Percentiles rank a stretch among this genome's conserved stretches.
Evolutionary conservation across 441 rosid species (phyloP).

Genomic region (Populus hybrid): DNA sequence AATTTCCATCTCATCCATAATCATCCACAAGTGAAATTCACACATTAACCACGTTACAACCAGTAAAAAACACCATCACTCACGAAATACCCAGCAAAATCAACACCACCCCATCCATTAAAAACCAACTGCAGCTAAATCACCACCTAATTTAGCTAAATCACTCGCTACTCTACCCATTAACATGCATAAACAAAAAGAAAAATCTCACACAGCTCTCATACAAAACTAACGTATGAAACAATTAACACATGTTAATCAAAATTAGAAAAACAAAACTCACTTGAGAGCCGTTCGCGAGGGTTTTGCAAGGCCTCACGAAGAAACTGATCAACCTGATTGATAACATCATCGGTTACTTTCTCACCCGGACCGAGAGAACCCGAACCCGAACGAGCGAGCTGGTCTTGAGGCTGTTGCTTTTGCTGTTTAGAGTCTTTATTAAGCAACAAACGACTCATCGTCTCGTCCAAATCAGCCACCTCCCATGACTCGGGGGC

Average conservation of each 20-base stretch:
- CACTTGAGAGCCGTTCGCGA: constrained; percentile 77
- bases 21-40: no score
- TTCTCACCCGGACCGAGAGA: constrained; percentile 28
- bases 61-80: no score
- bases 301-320: constrained; percentile 78
- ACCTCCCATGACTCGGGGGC: constrained; percentile 78
- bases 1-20: background rate
- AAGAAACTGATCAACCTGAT: constrained; percentile 77
- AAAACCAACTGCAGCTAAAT: no score
- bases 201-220: background rate
- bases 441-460: constrained; percentile 45
- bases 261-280: constrained; percentile 1
- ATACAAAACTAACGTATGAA: background rate
- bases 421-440: constrained; percentile 10
- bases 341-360: constrained; percentile 37
- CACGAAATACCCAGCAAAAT: no score
- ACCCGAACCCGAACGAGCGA: constrained; percentile 1
- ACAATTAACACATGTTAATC: background rate
- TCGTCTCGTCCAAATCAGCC: constrained; percentile 58
- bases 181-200: background rate
- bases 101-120: no score
- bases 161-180: no score
- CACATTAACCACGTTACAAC: no score
- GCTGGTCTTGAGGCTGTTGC: constrained; percentile 23
- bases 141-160: no score